phyloP scores from a whole-genome alignment of 352 stramenopile species.

The Peronospora destructor region DNA sequence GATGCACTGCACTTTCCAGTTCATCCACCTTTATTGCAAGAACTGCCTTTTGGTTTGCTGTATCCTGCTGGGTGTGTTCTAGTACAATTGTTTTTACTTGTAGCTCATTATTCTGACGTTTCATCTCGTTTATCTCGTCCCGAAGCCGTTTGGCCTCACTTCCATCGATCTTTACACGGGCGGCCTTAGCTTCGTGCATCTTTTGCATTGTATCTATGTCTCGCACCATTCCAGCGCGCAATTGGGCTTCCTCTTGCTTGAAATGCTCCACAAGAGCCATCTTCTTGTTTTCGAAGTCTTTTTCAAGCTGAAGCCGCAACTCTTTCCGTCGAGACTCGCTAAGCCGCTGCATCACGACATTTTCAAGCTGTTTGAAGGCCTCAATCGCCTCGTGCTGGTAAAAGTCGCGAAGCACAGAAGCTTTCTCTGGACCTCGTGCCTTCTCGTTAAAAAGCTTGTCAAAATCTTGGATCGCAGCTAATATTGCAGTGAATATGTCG shows the following conservation, averaged over 20 bases:
- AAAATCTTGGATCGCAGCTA: constrained; percentile 48
- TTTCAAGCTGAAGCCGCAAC: constrained; percentile 45
- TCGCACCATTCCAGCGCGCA: constrained; percentile 46
- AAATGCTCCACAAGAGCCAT: constrained; percentile 56
- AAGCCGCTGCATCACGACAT: constrained; percentile 39
- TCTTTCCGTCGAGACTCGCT: constrained; percentile 49
- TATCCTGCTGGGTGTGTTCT: constrained; percentile 37
- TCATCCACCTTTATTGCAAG: constrained; percentile 47
- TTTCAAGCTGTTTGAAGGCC: constrained; percentile 49
- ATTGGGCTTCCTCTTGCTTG: constrained; percentile 50
- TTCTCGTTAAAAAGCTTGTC: constrained; percentile 39
- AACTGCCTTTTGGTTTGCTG: constrained; percentile 25
- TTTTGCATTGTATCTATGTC: constrained; percentile 72
- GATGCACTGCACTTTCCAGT: constrained; percentile 41
- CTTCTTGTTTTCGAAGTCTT: constrained; percentile 57
- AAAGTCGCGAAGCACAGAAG: constrained; percentile 45
- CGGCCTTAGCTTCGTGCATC: constrained; percentile 44
- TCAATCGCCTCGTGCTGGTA: constrained; percentile 49
- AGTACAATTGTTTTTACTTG: constrained; percentile 40
- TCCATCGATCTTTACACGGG: constrained; percentile 61
- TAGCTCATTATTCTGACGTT: constrained; percentile 35
- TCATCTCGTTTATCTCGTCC: constrained; percentile 36
- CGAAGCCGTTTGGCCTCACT: constrained; percentile 45
- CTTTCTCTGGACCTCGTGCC: constrained; percentile 48
- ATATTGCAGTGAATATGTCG: constrained; percentile 33